phyloP scores from a whole-genome alignment of 495 filamentous ascomycete genomes.

The Acidomyces sp. region DNA sequence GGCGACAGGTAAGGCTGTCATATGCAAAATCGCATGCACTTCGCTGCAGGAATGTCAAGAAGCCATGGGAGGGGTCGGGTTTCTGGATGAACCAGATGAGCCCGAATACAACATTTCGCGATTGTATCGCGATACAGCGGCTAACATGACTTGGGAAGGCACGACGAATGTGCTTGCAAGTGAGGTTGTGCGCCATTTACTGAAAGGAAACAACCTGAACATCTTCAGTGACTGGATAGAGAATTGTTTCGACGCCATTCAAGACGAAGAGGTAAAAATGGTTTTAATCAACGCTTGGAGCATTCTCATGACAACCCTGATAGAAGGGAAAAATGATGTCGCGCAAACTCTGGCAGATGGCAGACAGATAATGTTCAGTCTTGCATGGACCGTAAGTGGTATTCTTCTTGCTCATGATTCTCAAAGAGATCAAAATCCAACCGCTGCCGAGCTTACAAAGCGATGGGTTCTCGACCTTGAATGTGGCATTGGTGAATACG shows the following conservation, averaged over 20 bases:
- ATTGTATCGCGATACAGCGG: constrained; percentile 50
- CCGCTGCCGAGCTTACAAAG: constrained; percentile 3
- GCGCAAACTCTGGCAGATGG: constrained; percentile 6
- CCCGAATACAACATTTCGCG: constrained; percentile 51
- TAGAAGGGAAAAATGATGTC: not conserved
- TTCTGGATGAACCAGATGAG: constrained; percentile 49
- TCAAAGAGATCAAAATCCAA: constrained; percentile 6
- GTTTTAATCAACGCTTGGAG: not conserved
- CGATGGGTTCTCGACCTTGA: constrained; percentile 8
- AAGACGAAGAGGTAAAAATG: constrained; percentile 1
- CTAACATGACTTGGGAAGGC: constrained; percentile 62
- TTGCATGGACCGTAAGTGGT: constrained; percentile 13
- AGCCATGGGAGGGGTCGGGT: constrained; percentile 62
- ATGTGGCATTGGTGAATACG: constrained; percentile 12
- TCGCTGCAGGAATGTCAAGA: constrained; percentile 55
- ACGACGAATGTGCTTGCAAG: constrained; percentile 57
- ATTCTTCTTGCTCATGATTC: constrained; percentile 12
- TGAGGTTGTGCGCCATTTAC: constrained; percentile 39
- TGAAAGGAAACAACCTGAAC: constrained; percentile 3
- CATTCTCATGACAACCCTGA: not conserved
- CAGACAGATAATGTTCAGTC: constrained; percentile 15
- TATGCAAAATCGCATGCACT: constrained; percentile 40
- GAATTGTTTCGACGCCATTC: not conserved
- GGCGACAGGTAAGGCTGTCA: constrained; percentile 51
- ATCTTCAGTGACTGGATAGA: constrained; percentile 11